These are phyloP conservation scores for Amanita pallidorosea DNA, from an alignment of 768 basidiomycete genomes.

Conservation along the genomic window DNA sequence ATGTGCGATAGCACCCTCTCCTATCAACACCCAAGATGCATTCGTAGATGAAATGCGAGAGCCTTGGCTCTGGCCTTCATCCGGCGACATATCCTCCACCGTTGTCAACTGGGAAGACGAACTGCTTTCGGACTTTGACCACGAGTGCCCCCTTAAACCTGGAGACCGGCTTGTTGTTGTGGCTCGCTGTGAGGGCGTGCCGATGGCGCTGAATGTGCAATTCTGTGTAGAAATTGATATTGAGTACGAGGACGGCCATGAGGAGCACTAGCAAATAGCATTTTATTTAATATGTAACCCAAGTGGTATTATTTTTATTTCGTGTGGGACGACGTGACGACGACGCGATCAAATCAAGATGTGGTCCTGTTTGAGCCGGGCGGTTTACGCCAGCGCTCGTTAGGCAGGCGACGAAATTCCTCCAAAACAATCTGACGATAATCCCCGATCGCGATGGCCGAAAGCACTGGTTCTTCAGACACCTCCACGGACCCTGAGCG, in stretches of 20 bases:
- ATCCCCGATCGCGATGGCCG: slow-evolving; percentile 3
- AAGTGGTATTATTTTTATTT: too few species aligned
- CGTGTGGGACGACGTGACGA: too few species aligned
- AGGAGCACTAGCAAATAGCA: too few species aligned
- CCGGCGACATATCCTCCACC: background rate
- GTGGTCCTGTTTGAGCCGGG: background rate
- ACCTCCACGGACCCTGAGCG: slow-evolving; percentile 14
- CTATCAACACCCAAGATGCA: background rate
- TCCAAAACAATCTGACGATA: background rate
- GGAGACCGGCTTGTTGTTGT: background rate
- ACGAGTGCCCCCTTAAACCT: background rate
- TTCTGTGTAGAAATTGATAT: background rate
- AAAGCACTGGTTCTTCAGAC: slow-evolving; percentile 1
- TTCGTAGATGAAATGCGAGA: background rate
- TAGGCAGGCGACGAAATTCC: background rate
- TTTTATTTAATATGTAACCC: too few species aligned
- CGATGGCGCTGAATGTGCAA: background rate
- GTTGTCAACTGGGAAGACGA: background rate
- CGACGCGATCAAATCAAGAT: too few species aligned
- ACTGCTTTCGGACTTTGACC: background rate
- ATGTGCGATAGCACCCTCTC: background rate
- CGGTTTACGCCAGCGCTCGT: background rate
- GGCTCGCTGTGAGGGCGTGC: background rate
- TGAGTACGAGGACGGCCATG: too few species aligned
- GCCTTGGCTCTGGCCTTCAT: background rate